phyloP scores from a whole-genome alignment of 1,284 basidiomycete genomes.

The Tetrapyrgos nigripes region DNA sequence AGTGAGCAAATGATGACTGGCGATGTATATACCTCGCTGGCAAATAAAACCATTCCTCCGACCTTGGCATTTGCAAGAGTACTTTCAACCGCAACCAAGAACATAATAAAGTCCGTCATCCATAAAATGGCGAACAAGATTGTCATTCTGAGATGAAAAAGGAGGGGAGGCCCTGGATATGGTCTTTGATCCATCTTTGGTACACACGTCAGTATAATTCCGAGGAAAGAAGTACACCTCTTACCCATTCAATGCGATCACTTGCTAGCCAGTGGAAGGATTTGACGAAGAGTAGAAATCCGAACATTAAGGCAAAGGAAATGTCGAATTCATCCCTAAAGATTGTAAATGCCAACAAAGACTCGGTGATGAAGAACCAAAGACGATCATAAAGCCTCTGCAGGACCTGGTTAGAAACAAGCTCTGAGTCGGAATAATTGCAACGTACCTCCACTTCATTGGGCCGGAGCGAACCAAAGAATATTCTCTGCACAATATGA shows the following conservation, averaged over 20 bases:
- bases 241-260: conserved; percentile 95
- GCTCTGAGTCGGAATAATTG: conserved; percentile 4
- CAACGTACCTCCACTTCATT: conserved; percentile 88
- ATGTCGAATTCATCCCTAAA: conserved; percentile 95
- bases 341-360: conserved; percentile 94
- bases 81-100: conserved; percentile 79
- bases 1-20: neutral
- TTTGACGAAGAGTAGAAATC: conserved; percentile 92
- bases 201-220: conserved; percentile 9
- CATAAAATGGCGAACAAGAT: conserved; percentile 75
- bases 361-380: conserved; percentile 98
- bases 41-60: conserved; percentile 92
- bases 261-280: conserved; percentile 97
- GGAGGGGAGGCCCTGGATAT: conserved; percentile 80
- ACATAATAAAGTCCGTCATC: conserved; percentile 75
- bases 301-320: conserved; percentile 93
- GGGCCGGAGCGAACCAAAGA: conserved; percentile 90
- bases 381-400: conserved; percentile 93
- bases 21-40: conserved; percentile 74
- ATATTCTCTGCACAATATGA: conserved; percentile 83
- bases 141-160: conserved; percentile 88
- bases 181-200: conserved; percentile 95
- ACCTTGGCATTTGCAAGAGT: conserved; percentile 81
- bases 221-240: conserved; percentile 32
- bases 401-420: conserved; percentile 11